Percentiles rank a stretch among this genome's conserved stretches.
Conservation (phyloP, 1,284 basidiomycete species). For the Anthracocystis setariae region DNA sequence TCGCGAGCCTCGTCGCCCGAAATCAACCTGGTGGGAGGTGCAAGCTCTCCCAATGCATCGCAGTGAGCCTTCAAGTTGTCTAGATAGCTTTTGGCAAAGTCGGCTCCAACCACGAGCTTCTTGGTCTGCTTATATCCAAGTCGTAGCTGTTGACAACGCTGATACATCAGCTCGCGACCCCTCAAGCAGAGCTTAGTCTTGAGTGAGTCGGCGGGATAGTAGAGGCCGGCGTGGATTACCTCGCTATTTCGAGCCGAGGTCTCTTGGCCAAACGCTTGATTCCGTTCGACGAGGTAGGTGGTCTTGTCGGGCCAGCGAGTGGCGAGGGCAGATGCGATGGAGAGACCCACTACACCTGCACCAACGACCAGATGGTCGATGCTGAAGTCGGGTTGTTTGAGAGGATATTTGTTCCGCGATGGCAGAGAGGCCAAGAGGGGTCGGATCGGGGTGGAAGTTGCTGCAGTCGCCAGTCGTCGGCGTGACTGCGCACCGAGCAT, state of each 20-base stretch:
- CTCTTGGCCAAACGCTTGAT: constrained; percentile 68
- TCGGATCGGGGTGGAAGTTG: constrained; percentile 2
- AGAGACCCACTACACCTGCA: constrained; percentile 88
- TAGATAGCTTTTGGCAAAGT: constrained; percentile 46
- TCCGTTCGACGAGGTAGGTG: constrained; percentile 86
- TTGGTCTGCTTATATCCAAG: constrained; percentile 81
- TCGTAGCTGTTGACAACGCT: constrained; percentile 75
- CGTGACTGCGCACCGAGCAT: not conserved
- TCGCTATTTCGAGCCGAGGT: constrained; percentile 86
- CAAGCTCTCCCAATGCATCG: constrained; percentile 66
- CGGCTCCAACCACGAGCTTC: constrained; percentile 72
- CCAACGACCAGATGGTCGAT: constrained; percentile 95
- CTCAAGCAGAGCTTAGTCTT: constrained; percentile 88
- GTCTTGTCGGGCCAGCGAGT: constrained; percentile 77
- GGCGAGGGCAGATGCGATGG: constrained; percentile 81
- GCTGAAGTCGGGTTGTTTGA: constrained; percentile 74
- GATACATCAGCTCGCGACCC: constrained; percentile 85
- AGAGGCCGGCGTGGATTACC: constrained; percentile 82
- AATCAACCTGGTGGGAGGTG: constrained; percentile 73
- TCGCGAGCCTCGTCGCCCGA: constrained; percentile 77
- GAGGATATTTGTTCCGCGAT: constrained; percentile 34
- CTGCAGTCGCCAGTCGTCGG: constrained; percentile 24
- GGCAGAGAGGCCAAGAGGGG: constrained; percentile 50
- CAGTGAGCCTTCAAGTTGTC: constrained; percentile 51
- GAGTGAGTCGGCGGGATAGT: constrained; percentile 83